Evolutionary conservation across 305 asterid genomes (phyloP).

Genomic region (Rubia peregrina): DNA sequence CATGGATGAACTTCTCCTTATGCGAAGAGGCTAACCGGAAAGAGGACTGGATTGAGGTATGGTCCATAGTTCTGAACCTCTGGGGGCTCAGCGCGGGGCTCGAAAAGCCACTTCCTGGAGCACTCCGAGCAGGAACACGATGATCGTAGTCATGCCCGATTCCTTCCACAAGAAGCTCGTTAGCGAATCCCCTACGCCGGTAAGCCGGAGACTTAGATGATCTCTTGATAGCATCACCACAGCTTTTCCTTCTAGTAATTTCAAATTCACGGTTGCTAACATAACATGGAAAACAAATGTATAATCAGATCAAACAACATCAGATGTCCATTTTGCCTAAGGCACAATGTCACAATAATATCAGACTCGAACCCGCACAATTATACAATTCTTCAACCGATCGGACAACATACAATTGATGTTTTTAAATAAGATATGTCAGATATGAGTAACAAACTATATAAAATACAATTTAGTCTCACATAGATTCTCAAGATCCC

Average conservation of each 20-base stretch:
- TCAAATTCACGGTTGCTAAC: slow-evolving; percentile 30
- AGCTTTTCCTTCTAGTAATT: slow-evolving; percentile 27
- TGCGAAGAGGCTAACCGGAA: slow-evolving; percentile 21
- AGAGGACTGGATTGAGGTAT: slow-evolving; percentile 30
- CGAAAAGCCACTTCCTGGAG: slow-evolving; percentile 63
- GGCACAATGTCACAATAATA: too few species aligned
- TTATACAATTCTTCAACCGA: neutral
- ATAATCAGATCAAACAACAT: neutral
- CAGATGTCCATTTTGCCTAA: too few species aligned
- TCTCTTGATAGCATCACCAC: slow-evolving; percentile 28
- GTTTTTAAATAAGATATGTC: neutral
- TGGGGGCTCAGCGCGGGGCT: slow-evolving; percentile 64
- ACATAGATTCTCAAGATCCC: slow-evolving; percentile 1
- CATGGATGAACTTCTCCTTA: slow-evolving; percentile 31
- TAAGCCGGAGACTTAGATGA: slow-evolving; percentile 29
- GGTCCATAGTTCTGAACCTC: slow-evolving; percentile 43
- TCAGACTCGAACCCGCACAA: neutral
- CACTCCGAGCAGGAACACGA: slow-evolving; percentile 54
- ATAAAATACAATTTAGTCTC: neutral
- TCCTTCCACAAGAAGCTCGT: slow-evolving; percentile 34
- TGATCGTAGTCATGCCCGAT: slow-evolving; percentile 29
- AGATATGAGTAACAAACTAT: neutral
- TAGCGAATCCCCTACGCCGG: slow-evolving; percentile 40
- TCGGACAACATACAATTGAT: neutral
- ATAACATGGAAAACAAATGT: slow-evolving; percentile 6